Percentiles rank a stretch among this genome's conserved stretches.
These are phyloP conservation scores for Euphorbia peplus DNA, from an alignment of 345 rosid genomes.

Conservation along the genomic window DNA sequence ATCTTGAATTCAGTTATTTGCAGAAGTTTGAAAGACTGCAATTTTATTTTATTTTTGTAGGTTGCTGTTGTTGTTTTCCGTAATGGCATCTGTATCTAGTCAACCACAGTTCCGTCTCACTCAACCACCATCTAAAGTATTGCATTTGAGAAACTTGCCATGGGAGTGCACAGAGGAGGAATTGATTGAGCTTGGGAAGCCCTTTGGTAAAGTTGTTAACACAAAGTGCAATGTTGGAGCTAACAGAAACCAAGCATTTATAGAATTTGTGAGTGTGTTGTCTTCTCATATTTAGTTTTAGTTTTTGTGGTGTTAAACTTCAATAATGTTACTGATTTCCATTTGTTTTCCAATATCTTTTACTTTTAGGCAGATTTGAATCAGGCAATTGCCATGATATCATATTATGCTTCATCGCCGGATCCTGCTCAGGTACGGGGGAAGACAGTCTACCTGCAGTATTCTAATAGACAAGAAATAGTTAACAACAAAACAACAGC, in stretches of 20 bases:
- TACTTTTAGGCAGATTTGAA: constrained; percentile 83
- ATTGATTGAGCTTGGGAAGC: constrained; percentile 90
- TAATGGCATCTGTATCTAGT: constrained; percentile 91
- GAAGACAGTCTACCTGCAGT: constrained; percentile 96
- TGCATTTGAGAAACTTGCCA: constrained; percentile 94
- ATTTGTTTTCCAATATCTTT: constrained; percentile 3
- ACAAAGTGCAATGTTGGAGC: constrained; percentile 99
- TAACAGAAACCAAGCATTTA: constrained; percentile 94
- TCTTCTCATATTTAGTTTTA: background rate
- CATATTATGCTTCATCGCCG: constrained; percentile 90
- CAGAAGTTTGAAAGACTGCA: constrained; percentile 3
- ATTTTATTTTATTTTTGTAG: constrained; percentile 6
- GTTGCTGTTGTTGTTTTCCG: constrained; percentile 27
- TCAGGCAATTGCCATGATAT: constrained; percentile 98
- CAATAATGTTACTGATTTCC: constrained; percentile 6
- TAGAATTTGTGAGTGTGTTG: constrained; percentile 76
- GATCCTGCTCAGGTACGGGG: constrained; percentile 99
- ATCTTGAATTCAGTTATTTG: constrained; percentile 11
- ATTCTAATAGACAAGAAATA: constrained; percentile 96
- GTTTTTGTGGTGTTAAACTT: background rate
- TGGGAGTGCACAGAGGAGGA: constrained; percentile 99
- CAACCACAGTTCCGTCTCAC: constrained; percentile 99
- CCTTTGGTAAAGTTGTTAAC: constrained; percentile 90
- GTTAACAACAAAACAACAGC: constrained; percentile 97
- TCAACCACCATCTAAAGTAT: constrained; percentile 98